These are phyloP conservation scores for Jamesozyma hellenica DNA, from an alignment of 805 yeast genomes.

Conservation along the genomic window DNA sequence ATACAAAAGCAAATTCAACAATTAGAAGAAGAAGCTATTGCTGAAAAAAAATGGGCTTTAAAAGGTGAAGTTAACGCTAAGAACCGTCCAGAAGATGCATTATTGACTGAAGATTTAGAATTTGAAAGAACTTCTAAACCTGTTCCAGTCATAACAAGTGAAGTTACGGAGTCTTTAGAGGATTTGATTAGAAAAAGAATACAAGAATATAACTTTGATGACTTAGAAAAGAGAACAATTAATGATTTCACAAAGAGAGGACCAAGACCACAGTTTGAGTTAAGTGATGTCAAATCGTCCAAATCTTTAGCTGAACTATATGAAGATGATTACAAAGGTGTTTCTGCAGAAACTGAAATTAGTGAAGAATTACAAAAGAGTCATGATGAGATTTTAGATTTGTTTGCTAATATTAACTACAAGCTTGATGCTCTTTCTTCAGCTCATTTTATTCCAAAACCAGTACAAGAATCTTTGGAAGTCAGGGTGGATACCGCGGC, in stretches of 20 bases:
- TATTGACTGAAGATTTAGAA: constrained; percentile 71
- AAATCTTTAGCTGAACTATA: constrained; percentile 87
- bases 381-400: constrained; percentile 65
- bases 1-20: constrained; percentile 67
- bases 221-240: constrained; percentile 62
- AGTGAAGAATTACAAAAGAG: constrained; percentile 58
- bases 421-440: constrained; percentile 83
- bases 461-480: constrained; percentile 67
- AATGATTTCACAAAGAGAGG: constrained; percentile 53
- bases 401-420: constrained; percentile 53
- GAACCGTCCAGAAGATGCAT: constrained; percentile 75
- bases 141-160: constrained; percentile 88
- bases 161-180: constrained; percentile 76
- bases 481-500: constrained; percentile 77
- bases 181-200: constrained; percentile 82
- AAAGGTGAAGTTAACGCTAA: constrained; percentile 82
- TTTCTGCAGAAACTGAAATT: constrained; percentile 37
- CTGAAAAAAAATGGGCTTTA: constrained; percentile 88
- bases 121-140: constrained; percentile 93
- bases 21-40: constrained; percentile 79
- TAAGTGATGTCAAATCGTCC: constrained; percentile 72
- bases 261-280: constrained; percentile 43
- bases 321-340: constrained; percentile 71
- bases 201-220: constrained; percentile 68
- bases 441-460: constrained; percentile 91